These are phyloP conservation scores for Russula ochroleuca DNA, from an alignment of 768 basidiomycete species.

Conservation along the genomic window DNA sequence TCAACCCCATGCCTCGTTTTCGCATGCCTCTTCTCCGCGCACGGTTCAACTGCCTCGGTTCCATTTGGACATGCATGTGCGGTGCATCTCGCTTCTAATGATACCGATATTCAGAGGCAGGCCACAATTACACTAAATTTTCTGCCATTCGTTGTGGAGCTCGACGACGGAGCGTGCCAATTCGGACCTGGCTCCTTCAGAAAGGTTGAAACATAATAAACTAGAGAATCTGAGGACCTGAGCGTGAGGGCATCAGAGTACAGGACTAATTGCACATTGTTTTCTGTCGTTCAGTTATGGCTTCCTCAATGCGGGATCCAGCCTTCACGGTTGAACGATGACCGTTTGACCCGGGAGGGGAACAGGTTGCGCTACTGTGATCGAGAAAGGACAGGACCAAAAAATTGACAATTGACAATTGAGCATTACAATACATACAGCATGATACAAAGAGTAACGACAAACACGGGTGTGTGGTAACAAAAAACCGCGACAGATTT, in stretches of 20 bases:
- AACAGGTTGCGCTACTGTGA: background rate
- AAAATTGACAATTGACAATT: background rate
- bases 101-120: background rate
- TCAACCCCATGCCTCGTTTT: too few species aligned
- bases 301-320: background rate
- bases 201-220: too few species aligned
- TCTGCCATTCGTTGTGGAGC: background rate
- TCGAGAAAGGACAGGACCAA: background rate
- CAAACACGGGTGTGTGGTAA: slow-evolving; percentile 19
- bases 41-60: too few species aligned
- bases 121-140: too few species aligned
- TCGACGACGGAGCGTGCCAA: too few species aligned
- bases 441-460: background rate
- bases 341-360: background rate
- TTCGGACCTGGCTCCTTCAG: too few species aligned
- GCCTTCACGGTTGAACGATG: background rate
- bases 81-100: background rate
- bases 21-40: too few species aligned
- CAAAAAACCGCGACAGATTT: slow-evolving; percentile 26
- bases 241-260: too few species aligned
- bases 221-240: too few species aligned
- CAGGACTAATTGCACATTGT: too few species aligned
- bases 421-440: background rate
- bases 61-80: too few species aligned
- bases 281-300: too few species aligned